Conservation (phyloP, 2,329 filamentous ascomycete species). For the Calonectria henricotiae region DNA sequence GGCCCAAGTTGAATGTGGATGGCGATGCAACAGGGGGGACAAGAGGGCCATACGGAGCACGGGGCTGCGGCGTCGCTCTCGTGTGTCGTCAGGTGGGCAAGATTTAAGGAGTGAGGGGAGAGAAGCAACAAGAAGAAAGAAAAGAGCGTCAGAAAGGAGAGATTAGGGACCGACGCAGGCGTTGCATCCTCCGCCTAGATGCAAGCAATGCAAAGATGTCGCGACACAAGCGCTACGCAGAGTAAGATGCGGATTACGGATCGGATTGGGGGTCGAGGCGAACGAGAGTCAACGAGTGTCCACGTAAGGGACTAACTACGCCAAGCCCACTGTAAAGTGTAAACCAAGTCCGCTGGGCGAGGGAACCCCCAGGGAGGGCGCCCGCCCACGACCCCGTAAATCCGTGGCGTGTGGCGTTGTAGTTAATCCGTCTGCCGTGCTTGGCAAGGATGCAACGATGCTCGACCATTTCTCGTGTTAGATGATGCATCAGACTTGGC, state of each 20-base stretch:
- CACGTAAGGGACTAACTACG: constrained; percentile 50
- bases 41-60: constrained; percentile 43
- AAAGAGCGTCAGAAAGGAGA: constrained; percentile 53
- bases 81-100: constrained; percentile 28
- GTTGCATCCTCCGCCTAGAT: constrained; percentile 45
- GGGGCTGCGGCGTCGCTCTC: constrained; percentile 28
- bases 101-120: constrained; percentile 37
- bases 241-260: constrained; percentile 39
- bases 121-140: constrained; percentile 42
- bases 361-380: constrained; percentile 28
- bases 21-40: constrained; percentile 29
- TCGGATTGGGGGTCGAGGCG: constrained; percentile 42
- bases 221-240: constrained; percentile 30
- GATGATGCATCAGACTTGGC: constrained; percentile 35
- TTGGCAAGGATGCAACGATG: constrained; percentile 19
- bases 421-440: constrained; percentile 36
- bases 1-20: constrained; percentile 19
- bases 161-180: constrained; percentile 44
- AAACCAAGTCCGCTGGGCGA: constrained; percentile 23
- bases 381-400: constrained; percentile 19
- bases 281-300: constrained; percentile 44
- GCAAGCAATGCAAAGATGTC: constrained; percentile 38
- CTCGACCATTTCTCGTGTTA: constrained; percentile 32
- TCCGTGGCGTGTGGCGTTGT: constrained; percentile 4
- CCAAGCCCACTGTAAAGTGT: constrained; percentile 34